A percentile compares a stretch with the other conserved stretches of the same genome.
Evolutionary conservation across 1,139 yeast species (phyloP).

Genomic region (Nakaseomyces sp.): DNA sequence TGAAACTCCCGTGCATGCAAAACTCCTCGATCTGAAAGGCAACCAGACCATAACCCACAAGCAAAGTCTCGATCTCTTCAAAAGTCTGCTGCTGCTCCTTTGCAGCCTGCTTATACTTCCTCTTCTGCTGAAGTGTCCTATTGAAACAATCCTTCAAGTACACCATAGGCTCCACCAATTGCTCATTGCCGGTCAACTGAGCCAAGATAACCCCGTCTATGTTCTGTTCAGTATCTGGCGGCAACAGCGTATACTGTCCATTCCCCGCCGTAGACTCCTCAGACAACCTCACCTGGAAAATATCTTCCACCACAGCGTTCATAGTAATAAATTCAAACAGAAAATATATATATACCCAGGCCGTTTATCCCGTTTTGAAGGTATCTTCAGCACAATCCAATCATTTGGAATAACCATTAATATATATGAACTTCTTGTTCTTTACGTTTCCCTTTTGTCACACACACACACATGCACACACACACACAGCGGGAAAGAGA

Average conservation of each 20-base stretch:
- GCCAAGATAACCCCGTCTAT: conserved; percentile 26
- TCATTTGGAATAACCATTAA: no score
- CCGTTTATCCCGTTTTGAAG: no score
- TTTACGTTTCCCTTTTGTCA: no score
- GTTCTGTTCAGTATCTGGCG: conserved; percentile 8
- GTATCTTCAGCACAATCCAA: no score
- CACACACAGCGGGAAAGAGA: no score
- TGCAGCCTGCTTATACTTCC: conserved; percentile 21
- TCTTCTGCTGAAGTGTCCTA: conserved; percentile 24
- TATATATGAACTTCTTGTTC: no score
- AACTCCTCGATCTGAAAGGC: conserved; percentile 47
- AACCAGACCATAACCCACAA: conserved; percentile 61
- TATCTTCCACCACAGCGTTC: conserved; percentile 17
- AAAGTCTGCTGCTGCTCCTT: conserved; percentile 36
- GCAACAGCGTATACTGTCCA: neutral
- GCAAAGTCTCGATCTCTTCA: conserved; percentile 43
- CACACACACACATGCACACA: no score
- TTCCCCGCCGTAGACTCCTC: neutral
- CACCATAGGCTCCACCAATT: conserved; percentile 19
- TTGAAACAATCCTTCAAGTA: conserved; percentile 27
- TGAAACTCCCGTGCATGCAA: conserved; percentile 23
- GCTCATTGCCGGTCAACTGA: conserved; percentile 29
- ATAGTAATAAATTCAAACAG: no score
- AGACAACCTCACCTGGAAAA: conserved; percentile 18
- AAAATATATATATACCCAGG: no score